Evolutionary conservation across 1,284 basidiomycete genomes (phyloP).

Genomic region (Thecaphora frezii): DNA sequence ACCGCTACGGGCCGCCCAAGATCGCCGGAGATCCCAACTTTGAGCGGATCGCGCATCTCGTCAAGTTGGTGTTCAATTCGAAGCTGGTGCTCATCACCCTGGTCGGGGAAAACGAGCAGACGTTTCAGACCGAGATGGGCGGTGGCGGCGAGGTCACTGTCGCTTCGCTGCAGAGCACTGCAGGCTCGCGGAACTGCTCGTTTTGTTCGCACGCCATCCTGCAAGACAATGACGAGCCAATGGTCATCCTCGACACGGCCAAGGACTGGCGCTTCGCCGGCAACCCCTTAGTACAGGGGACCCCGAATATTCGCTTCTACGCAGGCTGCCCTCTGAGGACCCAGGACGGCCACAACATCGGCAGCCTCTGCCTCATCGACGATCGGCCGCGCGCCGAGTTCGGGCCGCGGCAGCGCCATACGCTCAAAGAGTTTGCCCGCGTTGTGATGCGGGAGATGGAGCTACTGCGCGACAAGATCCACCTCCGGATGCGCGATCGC

Average conservation of each 20-base stretch:
- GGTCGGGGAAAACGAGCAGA: slow-evolving; percentile 77
- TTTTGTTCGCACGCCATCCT: slow-evolving; percentile 82
- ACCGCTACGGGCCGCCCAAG: slow-evolving; percentile 49
- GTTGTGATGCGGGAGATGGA: slow-evolving; percentile 96
- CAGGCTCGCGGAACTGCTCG: slow-evolving; percentile 68
- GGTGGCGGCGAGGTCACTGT: slow-evolving; percentile 44
- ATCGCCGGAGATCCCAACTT: slow-evolving; percentile 78
- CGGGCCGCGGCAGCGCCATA: slow-evolving; percentile 82
- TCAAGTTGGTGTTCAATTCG: slow-evolving; percentile 88
- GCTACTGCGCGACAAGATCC: slow-evolving; percentile 90
- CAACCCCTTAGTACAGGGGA: slow-evolving; percentile 73
- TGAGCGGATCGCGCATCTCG: slow-evolving; percentile 82
- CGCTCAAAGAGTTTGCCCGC: slow-evolving; percentile 85
- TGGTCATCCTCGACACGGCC: slow-evolving; percentile 76
- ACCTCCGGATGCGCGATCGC: slow-evolving; percentile 82
- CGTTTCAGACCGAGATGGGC: slow-evolving; percentile 82
- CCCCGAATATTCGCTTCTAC: slow-evolving; percentile 79
- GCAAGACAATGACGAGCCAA: slow-evolving; percentile 83
- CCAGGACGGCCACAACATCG: slow-evolving; percentile 85
- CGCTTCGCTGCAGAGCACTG: slow-evolving; percentile 26
- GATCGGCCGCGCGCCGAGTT: slow-evolving; percentile 82
- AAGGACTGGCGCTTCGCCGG: slow-evolving; percentile 85
- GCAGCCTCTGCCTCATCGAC: slow-evolving; percentile 82
- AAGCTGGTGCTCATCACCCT: slow-evolving; percentile 80
- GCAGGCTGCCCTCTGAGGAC: slow-evolving; percentile 87